Evolutionary conservation across 75 land plant species (phyloP).

Genomic region (Ceratopteris richardii): DNA sequence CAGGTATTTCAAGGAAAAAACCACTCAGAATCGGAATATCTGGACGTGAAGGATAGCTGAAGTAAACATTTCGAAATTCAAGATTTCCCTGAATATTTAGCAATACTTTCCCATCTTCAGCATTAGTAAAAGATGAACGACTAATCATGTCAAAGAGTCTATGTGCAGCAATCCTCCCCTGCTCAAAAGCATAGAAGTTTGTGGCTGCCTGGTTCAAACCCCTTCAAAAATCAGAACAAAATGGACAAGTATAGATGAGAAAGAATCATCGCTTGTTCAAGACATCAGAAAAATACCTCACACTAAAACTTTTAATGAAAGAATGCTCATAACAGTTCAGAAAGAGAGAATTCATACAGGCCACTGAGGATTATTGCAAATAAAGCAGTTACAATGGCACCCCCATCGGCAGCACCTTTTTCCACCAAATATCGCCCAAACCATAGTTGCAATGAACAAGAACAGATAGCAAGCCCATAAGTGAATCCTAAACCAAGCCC

Average conservation of each 20-base stretch:
- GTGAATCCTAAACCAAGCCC: constrained; percentile 99
- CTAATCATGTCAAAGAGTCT: constrained; percentile 96
- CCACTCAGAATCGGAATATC: constrained; percentile 98
- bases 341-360: constrained; percentile 76
- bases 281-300: no score
- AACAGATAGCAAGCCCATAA: constrained; percentile 97
- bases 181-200: constrained; percentile 99
- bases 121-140: constrained; percentile 50
- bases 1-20: constrained; percentile 87
- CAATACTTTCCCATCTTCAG: constrained; percentile 54
- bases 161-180: constrained; percentile 96
- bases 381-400: constrained; percentile 73
- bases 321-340: neutral
- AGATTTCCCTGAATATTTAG: constrained; percentile 76
- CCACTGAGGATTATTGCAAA: constrained; percentile 97
- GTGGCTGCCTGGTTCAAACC: constrained; percentile 99
- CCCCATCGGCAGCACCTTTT: constrained; percentile 64
- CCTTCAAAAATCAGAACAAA: constrained; percentile 26
- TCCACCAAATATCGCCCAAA: constrained; percentile 73
- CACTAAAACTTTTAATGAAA: neutral
- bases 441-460: constrained; percentile 99
- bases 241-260: neutral
- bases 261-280: no score
- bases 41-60: constrained; percentile 97
- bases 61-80: constrained; percentile 96